Percentiles rank a stretch among this genome's conserved stretches.
Conservation (phyloP, 805 yeast genomes). For the Hemisphaericaspora nanyangensis region DNA sequence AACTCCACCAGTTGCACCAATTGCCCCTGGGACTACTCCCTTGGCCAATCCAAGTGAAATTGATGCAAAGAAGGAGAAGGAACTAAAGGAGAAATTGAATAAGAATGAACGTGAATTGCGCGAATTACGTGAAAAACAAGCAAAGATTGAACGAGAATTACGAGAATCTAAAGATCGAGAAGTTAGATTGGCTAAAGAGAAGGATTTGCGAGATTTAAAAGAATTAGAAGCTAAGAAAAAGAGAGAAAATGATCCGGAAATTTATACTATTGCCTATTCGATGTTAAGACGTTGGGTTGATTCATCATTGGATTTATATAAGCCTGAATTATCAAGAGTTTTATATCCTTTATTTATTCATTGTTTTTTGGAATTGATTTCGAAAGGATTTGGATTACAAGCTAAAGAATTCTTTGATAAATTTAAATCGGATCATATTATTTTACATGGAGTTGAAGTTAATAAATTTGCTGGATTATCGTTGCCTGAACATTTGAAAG, state of each 20-base stretch:
- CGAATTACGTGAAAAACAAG: conserved; percentile 33
- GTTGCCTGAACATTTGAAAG: conserved; percentile 74
- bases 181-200: conserved; percentile 33
- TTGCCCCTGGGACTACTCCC: conserved; percentile 41
- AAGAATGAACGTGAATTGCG: conserved; percentile 30
- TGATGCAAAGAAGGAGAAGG: conserved; percentile 17
- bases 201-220: conserved; percentile 33
- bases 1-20: conserved; percentile 47
- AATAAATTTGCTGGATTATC: conserved; percentile 69
- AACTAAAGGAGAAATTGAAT: conserved; percentile 22
- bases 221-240: conserved; percentile 42
- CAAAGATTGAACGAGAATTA: conserved; percentile 33
- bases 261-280: conserved; percentile 75
- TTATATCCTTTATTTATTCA: conserved; percentile 93
- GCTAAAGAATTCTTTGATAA: conserved; percentile 76
- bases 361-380: conserved; percentile 73
- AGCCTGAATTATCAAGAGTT: conserved; percentile 78
- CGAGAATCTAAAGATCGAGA: conserved; percentile 38
- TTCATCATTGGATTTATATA: conserved; percentile 84
- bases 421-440: conserved; percentile 66
- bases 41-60: conserved; percentile 34
- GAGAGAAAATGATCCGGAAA: conserved; percentile 59
- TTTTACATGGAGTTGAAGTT: conserved; percentile 76
- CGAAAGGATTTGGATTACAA: conserved; percentile 52
- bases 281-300: conserved; percentile 87